Conservation (phyloP, 345 rosid genomes). For the Ceriops tagal region DNA sequence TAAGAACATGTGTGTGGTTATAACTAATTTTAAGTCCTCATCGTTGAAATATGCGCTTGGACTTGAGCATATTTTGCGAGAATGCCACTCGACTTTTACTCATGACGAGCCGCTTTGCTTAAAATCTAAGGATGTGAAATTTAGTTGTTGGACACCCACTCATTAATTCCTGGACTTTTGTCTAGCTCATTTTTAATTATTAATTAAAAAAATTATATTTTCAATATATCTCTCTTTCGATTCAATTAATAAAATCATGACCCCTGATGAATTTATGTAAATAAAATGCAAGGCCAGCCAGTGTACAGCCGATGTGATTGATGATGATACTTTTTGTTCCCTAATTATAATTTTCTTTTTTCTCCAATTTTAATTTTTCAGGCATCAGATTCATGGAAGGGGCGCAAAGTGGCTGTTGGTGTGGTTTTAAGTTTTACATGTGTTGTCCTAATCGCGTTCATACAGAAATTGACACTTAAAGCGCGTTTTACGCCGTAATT, state of each 20-base stretch:
- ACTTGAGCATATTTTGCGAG: background rate
- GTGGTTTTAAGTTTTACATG: background rate
- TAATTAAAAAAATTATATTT: background rate
- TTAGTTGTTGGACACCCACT: constrained; percentile 2
- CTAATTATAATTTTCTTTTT: background rate
- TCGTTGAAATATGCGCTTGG: background rate
- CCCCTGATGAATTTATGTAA: too few species aligned
- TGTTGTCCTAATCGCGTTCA: background rate
- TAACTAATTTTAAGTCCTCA: constrained; percentile 5
- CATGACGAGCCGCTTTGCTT: background rate
- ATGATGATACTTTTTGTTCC: background rate
- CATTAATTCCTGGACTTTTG: constrained; percentile 9
- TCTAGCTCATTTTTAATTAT: background rate
- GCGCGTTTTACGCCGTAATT: constrained; percentile 10
- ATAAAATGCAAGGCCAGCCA: background rate
- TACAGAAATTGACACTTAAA: background rate
- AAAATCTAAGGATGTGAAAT: constrained; percentile 7
- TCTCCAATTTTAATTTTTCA: background rate
- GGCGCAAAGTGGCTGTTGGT: background rate
- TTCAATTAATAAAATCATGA: background rate
- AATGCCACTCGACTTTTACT: constrained; percentile 20
- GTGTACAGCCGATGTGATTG: background rate
- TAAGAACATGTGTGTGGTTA: background rate
- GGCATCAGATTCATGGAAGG: background rate
- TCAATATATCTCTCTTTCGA: background rate